A percentile compares a stretch with the other conserved stretches of the same genome.
phyloP scores from a whole-genome alignment of 768 basidiomycete species.

The Auriscalpium microsporum region DNA sequence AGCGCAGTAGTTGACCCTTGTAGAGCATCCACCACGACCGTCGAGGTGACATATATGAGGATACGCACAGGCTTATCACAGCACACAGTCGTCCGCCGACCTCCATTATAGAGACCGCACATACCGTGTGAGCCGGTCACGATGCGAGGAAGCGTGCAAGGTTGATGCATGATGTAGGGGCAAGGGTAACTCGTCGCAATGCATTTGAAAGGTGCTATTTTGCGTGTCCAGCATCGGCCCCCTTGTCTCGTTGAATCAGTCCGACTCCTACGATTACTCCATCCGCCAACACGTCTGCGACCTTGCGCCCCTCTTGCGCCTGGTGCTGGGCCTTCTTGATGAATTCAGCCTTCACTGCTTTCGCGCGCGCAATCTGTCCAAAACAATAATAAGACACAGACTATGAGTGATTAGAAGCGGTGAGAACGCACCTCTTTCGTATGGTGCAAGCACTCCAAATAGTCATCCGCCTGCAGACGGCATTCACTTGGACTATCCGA shows the following conservation, averaged over 20 bases:
- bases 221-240: not conserved
- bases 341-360: constrained; percentile 63
- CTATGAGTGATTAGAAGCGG: not conserved
- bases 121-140: no score
- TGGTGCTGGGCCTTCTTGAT: constrained; percentile 56
- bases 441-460: constrained; percentile 86
- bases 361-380: constrained; percentile 52
- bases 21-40: no score
- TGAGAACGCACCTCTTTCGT: constrained; percentile 71
- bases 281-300: constrained; percentile 61
- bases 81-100: no score
- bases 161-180: no score
- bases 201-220: not conserved
- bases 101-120: no score
- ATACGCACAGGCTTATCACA: no score
- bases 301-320: constrained; percentile 62
- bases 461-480: constrained; percentile 67
- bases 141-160: no score
- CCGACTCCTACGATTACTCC: constrained; percentile 72
- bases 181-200: no score
- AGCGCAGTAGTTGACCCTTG: no score
- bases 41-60: no score
- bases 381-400: not conserved
- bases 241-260: constrained; percentile 48
- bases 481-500: constrained; percentile 73